phyloP scores from a whole-genome alignment of 108 stramenopile species.

The Nannochloropsis gaditana region DNA sequence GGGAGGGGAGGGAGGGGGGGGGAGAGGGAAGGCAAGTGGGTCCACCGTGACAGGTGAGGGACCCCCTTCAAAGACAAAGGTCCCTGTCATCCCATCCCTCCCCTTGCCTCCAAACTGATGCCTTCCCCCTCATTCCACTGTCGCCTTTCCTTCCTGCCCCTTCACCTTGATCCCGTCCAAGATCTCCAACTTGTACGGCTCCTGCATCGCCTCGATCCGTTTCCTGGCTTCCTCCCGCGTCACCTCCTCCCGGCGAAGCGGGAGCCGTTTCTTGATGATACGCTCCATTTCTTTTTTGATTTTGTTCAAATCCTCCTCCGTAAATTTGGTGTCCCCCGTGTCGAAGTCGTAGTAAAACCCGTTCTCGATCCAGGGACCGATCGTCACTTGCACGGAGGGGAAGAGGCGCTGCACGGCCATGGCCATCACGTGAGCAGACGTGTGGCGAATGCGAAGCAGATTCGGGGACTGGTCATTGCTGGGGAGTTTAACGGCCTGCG shows the following conservation, averaged over 20 bases:
- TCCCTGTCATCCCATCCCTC: not conserved
- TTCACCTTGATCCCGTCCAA: conserved; percentile 70
- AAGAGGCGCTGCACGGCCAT: conserved; percentile 91
- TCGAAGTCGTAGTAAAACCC: conserved; percentile 97
- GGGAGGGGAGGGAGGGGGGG: not conserved
- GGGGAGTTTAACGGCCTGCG: conserved; percentile 62
- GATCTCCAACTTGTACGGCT: conserved; percentile 93
- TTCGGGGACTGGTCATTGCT: conserved; percentile 84
- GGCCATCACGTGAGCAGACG: conserved; percentile 95
- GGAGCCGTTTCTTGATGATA: conserved; percentile 78
- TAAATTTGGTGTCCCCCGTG: conserved; percentile 65
- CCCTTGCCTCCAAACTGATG: not conserved
- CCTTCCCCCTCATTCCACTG: not conserved
- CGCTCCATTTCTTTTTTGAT: conserved; percentile 95
- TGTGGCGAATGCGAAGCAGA: conserved; percentile 82
- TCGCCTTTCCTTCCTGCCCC: not conserved
- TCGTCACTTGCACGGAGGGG: conserved; percentile 87
- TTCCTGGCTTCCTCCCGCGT: conserved; percentile 73
- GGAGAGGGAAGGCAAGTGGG: not conserved
- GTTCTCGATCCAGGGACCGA: conserved; percentile 96
- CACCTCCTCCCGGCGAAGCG: conserved; percentile 79
- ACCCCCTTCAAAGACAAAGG: no score
- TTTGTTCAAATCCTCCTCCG: conserved; percentile 70
- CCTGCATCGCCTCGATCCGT: conserved; percentile 69
- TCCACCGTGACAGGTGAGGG: not conserved